These are phyloP conservation scores for Suhomyces bokatorum DNA, from an alignment of 1,139 yeast species.

Conservation along the genomic window DNA sequence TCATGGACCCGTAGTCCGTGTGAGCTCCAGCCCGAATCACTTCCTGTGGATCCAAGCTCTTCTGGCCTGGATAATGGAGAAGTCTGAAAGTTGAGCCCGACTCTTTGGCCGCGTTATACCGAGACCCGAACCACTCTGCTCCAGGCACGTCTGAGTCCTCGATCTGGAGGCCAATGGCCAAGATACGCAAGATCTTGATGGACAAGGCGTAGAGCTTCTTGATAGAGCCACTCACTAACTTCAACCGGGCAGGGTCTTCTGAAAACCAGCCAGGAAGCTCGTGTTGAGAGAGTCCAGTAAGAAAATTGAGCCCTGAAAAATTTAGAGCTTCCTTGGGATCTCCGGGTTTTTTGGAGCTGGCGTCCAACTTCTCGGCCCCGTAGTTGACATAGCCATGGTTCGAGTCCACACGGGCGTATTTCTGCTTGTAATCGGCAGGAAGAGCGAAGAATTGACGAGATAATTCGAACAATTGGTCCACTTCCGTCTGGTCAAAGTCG, in stretches of 20 bases:
- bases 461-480: conserved; percentile 51
- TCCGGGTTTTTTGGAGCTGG: conserved; percentile 49
- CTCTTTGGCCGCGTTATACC: conserved; percentile 48
- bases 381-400: conserved; percentile 66
- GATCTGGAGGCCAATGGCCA: conserved; percentile 62
- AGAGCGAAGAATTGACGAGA: conserved; percentile 58
- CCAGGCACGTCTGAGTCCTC: conserved; percentile 43
- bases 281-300: conserved; percentile 35
- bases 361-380: conserved; percentile 61
- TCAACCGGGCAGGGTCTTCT: conserved; percentile 31
- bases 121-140: conserved; percentile 59
- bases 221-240: conserved; percentile 32
- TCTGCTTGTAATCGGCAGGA: conserved; percentile 49
- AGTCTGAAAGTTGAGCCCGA: conserved; percentile 69
- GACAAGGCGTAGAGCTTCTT: conserved; percentile 47
- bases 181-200: conserved; percentile 43
- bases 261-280: conserved; percentile 48
- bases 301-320: conserved; percentile 41
- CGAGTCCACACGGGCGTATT: conserved; percentile 47
- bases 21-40: conserved; percentile 83
- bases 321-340: conserved; percentile 67
- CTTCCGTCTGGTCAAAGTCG: conserved; percentile 59
- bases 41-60: conserved; percentile 50
- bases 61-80: conserved; percentile 67
- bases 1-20: conserved; percentile 77